These are phyloP conservation scores for Fusarium citri DNA, from an alignment of 2,329 filamentous ascomycete genomes.

Conservation along the genomic window DNA sequence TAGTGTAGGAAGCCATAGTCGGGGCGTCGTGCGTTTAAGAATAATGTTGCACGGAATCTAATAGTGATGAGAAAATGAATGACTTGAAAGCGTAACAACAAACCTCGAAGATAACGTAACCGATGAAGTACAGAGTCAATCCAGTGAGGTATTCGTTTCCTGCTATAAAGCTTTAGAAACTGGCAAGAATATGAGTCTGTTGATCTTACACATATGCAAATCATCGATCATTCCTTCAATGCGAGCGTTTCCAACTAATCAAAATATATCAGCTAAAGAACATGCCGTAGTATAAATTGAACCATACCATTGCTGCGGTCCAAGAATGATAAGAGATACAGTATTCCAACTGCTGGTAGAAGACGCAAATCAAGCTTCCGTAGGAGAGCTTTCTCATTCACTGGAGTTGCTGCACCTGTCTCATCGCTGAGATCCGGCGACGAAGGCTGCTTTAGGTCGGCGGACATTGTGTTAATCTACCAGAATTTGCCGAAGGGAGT, in stretches of 20 bases:
- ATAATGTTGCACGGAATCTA: slow-evolving; percentile 72
- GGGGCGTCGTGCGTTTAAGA: slow-evolving; percentile 69
- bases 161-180: slow-evolving; percentile 47
- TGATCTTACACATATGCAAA: slow-evolving; percentile 62
- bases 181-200: rapidly evolving
- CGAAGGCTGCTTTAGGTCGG: slow-evolving; percentile 9
- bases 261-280: slow-evolving; percentile 14
- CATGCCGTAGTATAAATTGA: slow-evolving; percentile 10
- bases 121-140: slow-evolving; percentile 74
- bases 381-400: slow-evolving; percentile 69
- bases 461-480: not conserved
- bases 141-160: slow-evolving; percentile 74
- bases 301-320: slow-evolving; percentile 68
- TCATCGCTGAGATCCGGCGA: slow-evolving; percentile 38
- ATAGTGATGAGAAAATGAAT: not conserved
- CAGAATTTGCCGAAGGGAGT: rapidly evolving
- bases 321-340: slow-evolving; percentile 68
- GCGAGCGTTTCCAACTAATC: slow-evolving; percentile 66
- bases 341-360: slow-evolving; percentile 64
- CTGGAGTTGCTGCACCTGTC: slow-evolving; percentile 16
- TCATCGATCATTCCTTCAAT: slow-evolving; percentile 66
- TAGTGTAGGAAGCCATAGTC: slow-evolving; percentile 67
- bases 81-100: rapidly evolving
- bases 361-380: slow-evolving; percentile 66
- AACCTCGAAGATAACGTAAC: slow-evolving; percentile 68